Percentiles rank a stretch among this genome's conserved stretches.
These are phyloP conservation scores for Vitis hybrid DNA, from an alignment of 177 flowering plant genomes.

Conservation along the genomic window DNA sequence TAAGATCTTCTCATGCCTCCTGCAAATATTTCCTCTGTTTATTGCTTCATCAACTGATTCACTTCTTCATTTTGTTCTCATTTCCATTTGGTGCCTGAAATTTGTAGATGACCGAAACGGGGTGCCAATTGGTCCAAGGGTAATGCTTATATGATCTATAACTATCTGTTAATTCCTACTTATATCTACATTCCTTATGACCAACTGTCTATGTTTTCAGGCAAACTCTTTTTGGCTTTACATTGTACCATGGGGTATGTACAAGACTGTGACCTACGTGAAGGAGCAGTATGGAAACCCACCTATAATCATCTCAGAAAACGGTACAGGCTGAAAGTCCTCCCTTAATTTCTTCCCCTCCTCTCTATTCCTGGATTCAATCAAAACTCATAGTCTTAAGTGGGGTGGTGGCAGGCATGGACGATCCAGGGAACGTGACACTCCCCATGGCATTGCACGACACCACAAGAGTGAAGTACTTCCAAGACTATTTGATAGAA, in stretches of 20 bases:
- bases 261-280: conserved; percentile 58
- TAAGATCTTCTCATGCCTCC: conserved; percentile 24
- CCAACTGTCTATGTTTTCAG: conserved; percentile 22
- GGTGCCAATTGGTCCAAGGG: conserved; percentile 56
- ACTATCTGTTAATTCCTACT: no score
- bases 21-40: no score
- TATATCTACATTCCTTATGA: no score
- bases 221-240: conserved; percentile 71
- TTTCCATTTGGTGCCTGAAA: not conserved
- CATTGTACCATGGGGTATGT: conserved; percentile 71
- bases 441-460: conserved; percentile 46
- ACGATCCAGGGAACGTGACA: conserved; percentile 60
- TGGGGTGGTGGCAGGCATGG: conserved; percentile 50
- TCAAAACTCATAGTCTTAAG: not conserved
- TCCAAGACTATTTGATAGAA: conserved; percentile 42
- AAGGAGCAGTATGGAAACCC: conserved; percentile 70
- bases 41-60: no score
- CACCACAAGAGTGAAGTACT: conserved; percentile 48
- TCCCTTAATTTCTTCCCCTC: no score
- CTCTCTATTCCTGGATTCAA: not conserved
- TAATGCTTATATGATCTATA: conserved; percentile 13
- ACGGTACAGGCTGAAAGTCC: conserved; percentile 36
- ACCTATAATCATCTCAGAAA: conserved; percentile 53
- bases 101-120: conserved; percentile 45
- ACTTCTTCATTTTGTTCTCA: no score